Evolutionary conservation across 1,139 yeast genomes (phyloP).

Genomic region (Nakaseomyces glabratus): DNA sequence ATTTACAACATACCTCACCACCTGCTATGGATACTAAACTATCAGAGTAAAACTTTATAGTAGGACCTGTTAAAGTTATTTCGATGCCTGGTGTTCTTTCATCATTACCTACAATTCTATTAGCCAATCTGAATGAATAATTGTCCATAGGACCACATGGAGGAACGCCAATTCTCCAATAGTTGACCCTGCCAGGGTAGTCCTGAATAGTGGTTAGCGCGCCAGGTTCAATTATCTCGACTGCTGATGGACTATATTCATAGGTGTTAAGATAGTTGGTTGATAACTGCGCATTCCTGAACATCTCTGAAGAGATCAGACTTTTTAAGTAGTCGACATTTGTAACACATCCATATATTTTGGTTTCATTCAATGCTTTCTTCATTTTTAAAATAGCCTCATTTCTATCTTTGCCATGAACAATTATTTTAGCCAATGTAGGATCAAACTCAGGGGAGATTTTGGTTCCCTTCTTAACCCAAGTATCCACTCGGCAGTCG

Average conservation of each 20-base stretch:
- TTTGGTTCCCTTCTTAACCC: conserved; percentile 87
- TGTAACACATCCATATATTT: conserved; percentile 78
- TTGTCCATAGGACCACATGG: conserved; percentile 98
- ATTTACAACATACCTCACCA: conserved; percentile 58
- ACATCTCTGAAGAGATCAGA: conserved; percentile 76
- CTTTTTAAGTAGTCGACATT: conserved; percentile 84
- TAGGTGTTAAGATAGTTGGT: conserved; percentile 83
- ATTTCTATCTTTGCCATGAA: conserved; percentile 77
- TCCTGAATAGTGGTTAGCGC: conserved; percentile 95
- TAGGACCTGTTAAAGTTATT: conserved; percentile 80
- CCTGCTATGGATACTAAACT: conserved; percentile 77
- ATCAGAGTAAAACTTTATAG: conserved; percentile 71
- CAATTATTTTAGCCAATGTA: conserved; percentile 90
- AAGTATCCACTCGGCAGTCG: conserved; percentile 88
- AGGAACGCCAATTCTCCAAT: conserved; percentile 94
- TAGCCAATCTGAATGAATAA: conserved; percentile 80
- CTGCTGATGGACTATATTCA: conserved; percentile 69
- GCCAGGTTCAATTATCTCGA: conserved; percentile 80
- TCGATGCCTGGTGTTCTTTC: conserved; percentile 80
- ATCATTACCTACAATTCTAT: conserved; percentile 82
- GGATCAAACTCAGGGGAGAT: conserved; percentile 94
- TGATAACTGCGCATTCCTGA: conserved; percentile 70
- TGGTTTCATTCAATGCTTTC: conserved; percentile 77
- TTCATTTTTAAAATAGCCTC: conserved; percentile 74
- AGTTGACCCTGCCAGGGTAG: conserved; percentile 83